These are phyloP conservation scores for Trichoderma sp. DNA, from an alignment of 2,329 filamentous ascomycete species.

Conservation along the genomic window DNA sequence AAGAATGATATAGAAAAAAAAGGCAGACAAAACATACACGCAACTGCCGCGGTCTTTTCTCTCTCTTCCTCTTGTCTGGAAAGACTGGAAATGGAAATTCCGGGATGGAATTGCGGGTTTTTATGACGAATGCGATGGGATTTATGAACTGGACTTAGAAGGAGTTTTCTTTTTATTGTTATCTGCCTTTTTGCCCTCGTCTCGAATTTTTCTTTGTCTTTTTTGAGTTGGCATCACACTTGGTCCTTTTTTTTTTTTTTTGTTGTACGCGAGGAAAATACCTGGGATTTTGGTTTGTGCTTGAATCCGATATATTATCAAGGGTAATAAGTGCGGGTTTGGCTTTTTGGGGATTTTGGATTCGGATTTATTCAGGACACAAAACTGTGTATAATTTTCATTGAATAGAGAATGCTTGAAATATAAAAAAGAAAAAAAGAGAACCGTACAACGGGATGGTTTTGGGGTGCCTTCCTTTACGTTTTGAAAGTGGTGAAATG, in stretches of 20 bases:
- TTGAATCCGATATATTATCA: not conserved
- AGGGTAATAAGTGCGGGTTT: constrained; percentile 1
- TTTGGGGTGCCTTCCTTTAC: not conserved
- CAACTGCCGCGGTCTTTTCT: not conserved
- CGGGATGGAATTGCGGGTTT: not conserved
- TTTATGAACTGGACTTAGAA: constrained; percentile 16
- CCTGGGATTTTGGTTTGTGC: not conserved
- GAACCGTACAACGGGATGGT: not conserved
- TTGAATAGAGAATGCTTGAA: not conserved
- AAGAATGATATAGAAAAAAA: not conserved
- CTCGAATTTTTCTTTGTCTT: not conserved
- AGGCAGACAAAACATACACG: not conserved
- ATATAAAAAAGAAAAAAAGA: not conserved
- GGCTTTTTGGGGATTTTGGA: not conserved
- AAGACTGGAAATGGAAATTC: not conserved
- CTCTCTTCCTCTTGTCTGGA: not conserved
- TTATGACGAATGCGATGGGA: constrained; percentile 16
- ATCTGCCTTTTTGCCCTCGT: not conserved
- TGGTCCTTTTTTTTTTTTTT: not conserved
- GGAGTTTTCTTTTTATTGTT: constrained; percentile 4
- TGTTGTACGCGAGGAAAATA: not conserved
- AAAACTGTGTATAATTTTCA: not conserved
- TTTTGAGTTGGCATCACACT: not conserved
- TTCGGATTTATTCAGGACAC: not conserved
- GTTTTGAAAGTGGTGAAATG: not conserved